phyloP scores from a whole-genome alignment of 2,329 filamentous ascomycete species.

The Fusarium sp. region DNA sequence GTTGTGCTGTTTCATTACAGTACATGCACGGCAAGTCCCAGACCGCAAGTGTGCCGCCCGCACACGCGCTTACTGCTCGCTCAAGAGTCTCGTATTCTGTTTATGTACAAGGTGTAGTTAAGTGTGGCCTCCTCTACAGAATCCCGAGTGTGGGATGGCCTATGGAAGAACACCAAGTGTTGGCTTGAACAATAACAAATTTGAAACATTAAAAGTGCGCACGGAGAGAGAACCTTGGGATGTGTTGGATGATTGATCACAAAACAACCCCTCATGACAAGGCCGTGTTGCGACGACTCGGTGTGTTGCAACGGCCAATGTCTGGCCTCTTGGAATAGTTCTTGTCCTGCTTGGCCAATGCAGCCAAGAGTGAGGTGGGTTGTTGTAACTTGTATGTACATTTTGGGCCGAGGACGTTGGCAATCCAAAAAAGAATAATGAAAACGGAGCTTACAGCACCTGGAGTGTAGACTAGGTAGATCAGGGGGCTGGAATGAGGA shows the following conservation, averaged over 20 bases:
- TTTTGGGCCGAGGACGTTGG: conserved; percentile 10
- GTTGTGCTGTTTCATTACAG: not conserved
- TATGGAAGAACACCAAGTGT: conserved; percentile 9
- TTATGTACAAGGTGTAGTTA: not conserved
- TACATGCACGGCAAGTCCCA: not conserved
- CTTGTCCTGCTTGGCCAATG: conserved; percentile 25
- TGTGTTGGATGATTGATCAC: no score
- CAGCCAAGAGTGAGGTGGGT: conserved; percentile 22
- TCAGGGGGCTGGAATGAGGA: conserved; percentile 19
- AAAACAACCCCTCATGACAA: not conserved
- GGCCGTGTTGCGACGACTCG: not conserved
- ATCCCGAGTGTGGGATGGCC: conserved; percentile 17
- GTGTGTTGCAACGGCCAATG: not conserved
- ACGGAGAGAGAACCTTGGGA: no score
- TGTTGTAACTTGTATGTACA: no score
- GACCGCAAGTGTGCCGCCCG: conserved; percentile 11
- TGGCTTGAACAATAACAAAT: not conserved
- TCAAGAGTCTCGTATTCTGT: conserved; percentile 11
- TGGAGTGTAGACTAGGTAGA: not conserved
- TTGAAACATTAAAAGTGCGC: conserved; percentile 10
- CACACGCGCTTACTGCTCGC: conserved; percentile 3
- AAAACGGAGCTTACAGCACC: not conserved
- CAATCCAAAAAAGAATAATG: no score
- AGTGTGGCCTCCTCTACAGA: not conserved
- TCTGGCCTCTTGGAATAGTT: no score